phyloP scores from a whole-genome alignment of 495 filamentous ascomycete genomes.

The Penicillium odoratum region DNA sequence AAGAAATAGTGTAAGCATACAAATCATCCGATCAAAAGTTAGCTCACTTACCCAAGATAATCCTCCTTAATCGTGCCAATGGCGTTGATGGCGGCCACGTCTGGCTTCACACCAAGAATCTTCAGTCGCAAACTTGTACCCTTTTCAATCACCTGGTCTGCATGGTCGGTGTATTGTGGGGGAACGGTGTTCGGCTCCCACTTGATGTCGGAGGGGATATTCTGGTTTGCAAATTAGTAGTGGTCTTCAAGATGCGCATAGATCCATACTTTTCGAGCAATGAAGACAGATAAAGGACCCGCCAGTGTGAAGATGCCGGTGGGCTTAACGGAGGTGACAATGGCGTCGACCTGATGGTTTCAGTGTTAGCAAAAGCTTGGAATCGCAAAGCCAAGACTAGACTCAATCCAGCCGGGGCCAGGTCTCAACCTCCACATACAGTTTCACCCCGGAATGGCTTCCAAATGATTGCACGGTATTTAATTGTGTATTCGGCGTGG shows the following conservation, averaged over 20 bases:
- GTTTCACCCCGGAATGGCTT: slow-evolving; percentile 95
- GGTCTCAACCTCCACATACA: slow-evolving; percentile 54
- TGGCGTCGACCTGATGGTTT: slow-evolving; percentile 75
- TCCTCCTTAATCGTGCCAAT: slow-evolving; percentile 97
- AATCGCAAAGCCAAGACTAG: slow-evolving; percentile 4
- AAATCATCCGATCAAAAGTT: neutral
- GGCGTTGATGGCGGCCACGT: slow-evolving; percentile 91
- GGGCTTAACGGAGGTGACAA: slow-evolving; percentile 84
- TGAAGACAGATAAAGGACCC: slow-evolving; percentile 85
- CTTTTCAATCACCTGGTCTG: slow-evolving; percentile 90
- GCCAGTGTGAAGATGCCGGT: slow-evolving; percentile 92
- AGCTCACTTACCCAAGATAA: slow-evolving; percentile 49
- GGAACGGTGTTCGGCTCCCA: slow-evolving; percentile 90
- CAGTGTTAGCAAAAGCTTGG: slow-evolving; percentile 13
- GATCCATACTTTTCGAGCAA: slow-evolving; percentile 73
- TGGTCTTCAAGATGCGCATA: neutral
- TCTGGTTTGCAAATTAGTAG: slow-evolving; percentile 50
- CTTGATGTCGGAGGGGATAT: slow-evolving; percentile 89
- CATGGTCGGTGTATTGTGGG: slow-evolving; percentile 80
- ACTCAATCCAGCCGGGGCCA: slow-evolving; percentile 57
- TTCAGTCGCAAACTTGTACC: slow-evolving; percentile 91
- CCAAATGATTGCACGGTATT: slow-evolving; percentile 96
- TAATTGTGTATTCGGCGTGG: slow-evolving; percentile 89
- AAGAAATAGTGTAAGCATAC: slow-evolving; percentile 5
- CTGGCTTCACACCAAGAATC: slow-evolving; percentile 85